Evolutionary conservation across 768 basidiomycete species (phyloP).

Genomic region (Mrakia gelida): DNA sequence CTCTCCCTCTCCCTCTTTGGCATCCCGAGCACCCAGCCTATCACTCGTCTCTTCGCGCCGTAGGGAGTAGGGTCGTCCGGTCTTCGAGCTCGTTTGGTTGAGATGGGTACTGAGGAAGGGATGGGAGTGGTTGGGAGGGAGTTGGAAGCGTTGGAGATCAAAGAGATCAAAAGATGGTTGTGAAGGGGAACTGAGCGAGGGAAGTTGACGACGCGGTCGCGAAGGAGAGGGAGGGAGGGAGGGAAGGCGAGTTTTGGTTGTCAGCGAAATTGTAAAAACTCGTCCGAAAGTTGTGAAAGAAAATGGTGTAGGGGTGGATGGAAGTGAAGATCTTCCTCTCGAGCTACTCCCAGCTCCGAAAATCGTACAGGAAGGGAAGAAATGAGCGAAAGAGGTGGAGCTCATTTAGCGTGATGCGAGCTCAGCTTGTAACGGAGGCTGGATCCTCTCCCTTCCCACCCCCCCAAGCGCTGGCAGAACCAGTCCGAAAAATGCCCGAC

Average conservation of each 20-base stretch:
- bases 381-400: background rate
- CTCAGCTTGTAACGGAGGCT: background rate
- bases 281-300: background rate
- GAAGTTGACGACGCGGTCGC: too few species aligned
- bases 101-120: background rate
- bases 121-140: background rate
- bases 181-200: constrained; percentile 26
- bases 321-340: background rate
- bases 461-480: background rate
- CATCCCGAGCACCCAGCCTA: constrained; percentile 29
- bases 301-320: background rate
- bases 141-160: constrained; percentile 30
- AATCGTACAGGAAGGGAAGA: background rate
- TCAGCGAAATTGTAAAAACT: background rate
- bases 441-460: background rate
- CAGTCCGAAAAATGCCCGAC: background rate
- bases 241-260: background rate
- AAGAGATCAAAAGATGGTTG: constrained; percentile 30
- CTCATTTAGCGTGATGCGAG: constrained; percentile 19
- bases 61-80: constrained; percentile 30
- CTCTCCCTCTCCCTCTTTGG: constrained; percentile 24
- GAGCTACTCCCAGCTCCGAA: background rate
- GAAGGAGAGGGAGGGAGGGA: background rate
- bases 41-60: constrained; percentile 29
- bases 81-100: constrained; percentile 18